phyloP scores from a whole-genome alignment of 73 alveolate genomes.

The Effrenium voratum region DNA sequence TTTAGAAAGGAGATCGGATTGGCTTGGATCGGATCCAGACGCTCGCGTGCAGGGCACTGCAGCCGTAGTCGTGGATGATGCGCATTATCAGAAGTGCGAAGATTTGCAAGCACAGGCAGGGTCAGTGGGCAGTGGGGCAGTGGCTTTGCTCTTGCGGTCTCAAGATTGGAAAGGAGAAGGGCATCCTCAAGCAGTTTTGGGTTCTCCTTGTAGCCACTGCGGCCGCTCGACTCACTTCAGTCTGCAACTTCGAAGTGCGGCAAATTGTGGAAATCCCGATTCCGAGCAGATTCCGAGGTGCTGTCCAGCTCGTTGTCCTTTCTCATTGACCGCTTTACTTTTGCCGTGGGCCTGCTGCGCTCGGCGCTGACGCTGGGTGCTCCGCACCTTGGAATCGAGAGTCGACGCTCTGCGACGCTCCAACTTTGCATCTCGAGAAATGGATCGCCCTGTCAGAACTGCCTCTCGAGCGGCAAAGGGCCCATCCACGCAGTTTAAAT shows the following conservation, averaged over 20 bases:
- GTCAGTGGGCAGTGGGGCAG: neutral
- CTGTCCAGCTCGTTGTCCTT: conserved; percentile 60
- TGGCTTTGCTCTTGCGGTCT: neutral
- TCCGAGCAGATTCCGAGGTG: neutral
- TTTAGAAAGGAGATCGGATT: too few species aligned
- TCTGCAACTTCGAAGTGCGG: neutral
- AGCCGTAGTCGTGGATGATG: conserved; percentile 70
- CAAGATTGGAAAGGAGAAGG: conserved; percentile 37
- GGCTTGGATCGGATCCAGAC: too few species aligned
- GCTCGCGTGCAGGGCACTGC: too few species aligned
- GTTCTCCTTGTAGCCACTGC: conserved; percentile 62
- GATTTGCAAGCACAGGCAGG: conserved; percentile 59
- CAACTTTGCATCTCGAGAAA: too few species aligned
- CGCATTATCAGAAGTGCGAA: conserved; percentile 66
- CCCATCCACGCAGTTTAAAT: too few species aligned
- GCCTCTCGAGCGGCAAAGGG: too few species aligned
- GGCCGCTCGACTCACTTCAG: neutral
- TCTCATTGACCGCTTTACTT: conserved; percentile 84
- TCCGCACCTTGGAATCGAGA: conserved; percentile 22
- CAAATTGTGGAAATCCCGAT: neutral
- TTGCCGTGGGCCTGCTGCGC: conserved; percentile 65
- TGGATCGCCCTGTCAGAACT: too few species aligned
- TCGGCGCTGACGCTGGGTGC: conserved; percentile 64
- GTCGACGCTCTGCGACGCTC: neutral
- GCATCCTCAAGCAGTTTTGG: conserved; percentile 51